Evolutionary conservation across 2,329 filamentous ascomycete species (phyloP).

Genomic region (Simplicillium sp.): DNA sequence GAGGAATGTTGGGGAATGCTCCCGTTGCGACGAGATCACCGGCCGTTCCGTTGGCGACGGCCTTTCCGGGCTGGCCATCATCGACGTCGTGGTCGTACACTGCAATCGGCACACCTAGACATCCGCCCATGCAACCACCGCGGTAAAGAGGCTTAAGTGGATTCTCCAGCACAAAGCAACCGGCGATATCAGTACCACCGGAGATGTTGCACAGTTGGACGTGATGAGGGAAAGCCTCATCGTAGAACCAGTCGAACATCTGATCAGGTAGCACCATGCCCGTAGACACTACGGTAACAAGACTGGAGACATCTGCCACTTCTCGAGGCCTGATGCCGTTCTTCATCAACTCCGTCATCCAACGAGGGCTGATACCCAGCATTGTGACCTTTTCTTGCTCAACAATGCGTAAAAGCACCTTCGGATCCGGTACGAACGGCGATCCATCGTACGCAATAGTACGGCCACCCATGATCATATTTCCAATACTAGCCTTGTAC

Average conservation of each 20-base stretch:
- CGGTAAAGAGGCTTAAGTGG: conserved; percentile 57
- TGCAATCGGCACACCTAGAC: conserved; percentile 39
- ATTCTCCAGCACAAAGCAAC: conserved; percentile 56
- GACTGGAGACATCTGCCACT: conserved; percentile 49
- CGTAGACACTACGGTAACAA: conserved; percentile 58
- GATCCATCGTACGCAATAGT: conserved; percentile 74
- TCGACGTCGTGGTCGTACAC: conserved; percentile 56
- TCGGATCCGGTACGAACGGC: conserved; percentile 62
- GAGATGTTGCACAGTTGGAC: conserved; percentile 66
- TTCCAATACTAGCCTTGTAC: conserved; percentile 57
- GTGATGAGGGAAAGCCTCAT: conserved; percentile 55
- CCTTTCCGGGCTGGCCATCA: conserved; percentile 27
- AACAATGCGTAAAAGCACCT: conserved; percentile 52
- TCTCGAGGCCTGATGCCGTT: conserved; percentile 51
- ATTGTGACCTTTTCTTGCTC: conserved; percentile 58
- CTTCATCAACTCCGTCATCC: conserved; percentile 64
- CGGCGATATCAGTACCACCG: conserved; percentile 66
- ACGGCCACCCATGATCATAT: conserved; percentile 50
- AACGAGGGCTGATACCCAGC: conserved; percentile 67
- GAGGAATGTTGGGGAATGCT: conserved; percentile 68
- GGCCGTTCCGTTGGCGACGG: conserved; percentile 48
- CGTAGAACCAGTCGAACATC: conserved; percentile 72
- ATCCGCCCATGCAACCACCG: conserved; percentile 41
- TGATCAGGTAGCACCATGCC: conserved; percentile 75
- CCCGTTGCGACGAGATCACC: conserved; percentile 66